Evolutionary conservation across 345 rosid species (phyloP).

Genomic region (Populus pruinosa): DNA sequence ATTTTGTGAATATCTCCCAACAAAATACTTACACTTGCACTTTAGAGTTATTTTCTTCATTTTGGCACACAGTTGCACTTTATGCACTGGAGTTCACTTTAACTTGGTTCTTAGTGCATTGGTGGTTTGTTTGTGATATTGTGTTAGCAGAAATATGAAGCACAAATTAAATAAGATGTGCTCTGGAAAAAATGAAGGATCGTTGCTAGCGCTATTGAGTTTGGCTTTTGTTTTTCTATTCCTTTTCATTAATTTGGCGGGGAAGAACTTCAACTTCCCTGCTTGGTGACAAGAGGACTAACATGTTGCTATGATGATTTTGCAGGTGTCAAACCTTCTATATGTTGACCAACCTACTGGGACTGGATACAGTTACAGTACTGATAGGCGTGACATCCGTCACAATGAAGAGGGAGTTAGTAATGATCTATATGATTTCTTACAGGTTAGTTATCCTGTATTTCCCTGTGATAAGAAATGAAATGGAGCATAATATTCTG

Average conservation of each 20-base stretch:
- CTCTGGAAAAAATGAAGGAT: neutral
- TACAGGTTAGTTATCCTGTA: constrained; percentile 59
- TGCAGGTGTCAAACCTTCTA: constrained; percentile 85
- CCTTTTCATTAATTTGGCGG: neutral
- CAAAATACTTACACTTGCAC: neutral
- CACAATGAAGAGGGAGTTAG: constrained; percentile 89
- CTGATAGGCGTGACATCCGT: constrained; percentile 80
- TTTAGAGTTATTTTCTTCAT: neutral
- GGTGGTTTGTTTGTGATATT: neutral
- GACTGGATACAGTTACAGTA: constrained; percentile 92
- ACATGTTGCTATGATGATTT: constrained; percentile 5
- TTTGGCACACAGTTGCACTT: neutral
- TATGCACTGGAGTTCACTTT: neutral
- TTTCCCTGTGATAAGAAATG: neutral
- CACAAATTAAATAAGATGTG: neutral
- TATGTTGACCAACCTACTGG: constrained; percentile 97
- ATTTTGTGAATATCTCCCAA: neutral
- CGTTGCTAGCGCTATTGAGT: neutral
- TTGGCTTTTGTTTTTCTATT: neutral
- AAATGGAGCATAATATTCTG: neutral
- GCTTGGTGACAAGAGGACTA: neutral
- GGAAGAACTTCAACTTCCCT: neutral
- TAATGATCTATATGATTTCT: constrained; percentile 86
- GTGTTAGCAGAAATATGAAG: neutral
- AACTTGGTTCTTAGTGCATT: neutral